Conservation (phyloP, 2,329 filamentous ascomycete species). For the Colletotrichum sidae region DNA sequence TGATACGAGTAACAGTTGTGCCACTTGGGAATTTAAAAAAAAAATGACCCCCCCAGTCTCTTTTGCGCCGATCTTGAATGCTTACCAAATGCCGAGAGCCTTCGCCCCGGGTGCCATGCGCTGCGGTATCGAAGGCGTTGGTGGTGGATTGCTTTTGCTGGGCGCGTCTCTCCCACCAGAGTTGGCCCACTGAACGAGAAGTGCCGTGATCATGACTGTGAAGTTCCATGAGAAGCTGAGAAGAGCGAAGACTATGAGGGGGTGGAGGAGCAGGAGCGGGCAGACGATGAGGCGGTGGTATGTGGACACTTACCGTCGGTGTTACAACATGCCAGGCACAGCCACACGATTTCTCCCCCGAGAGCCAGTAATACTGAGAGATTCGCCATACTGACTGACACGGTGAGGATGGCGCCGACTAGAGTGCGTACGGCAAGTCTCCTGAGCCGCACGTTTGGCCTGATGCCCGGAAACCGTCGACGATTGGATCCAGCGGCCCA, state of each 20-base stretch:
- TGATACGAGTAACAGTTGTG: too few relatives aligned
- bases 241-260: too few relatives aligned
- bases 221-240: background rate
- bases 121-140: too few relatives aligned
- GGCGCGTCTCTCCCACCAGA: background rate
- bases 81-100: too few relatives aligned
- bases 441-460: constrained; percentile 4
- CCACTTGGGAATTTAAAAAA: too few relatives aligned
- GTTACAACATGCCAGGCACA: constrained; percentile 26
- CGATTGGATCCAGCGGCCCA: background rate
- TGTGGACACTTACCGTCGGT: constrained; percentile 12
- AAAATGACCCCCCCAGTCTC: too few relatives aligned
- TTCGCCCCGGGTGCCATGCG: too few relatives aligned
- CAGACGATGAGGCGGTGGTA: background rate
- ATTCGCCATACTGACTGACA: constrained; percentile 7
- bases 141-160: too few relatives aligned
- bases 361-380: constrained; percentile 10
- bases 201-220: constrained; percentile 10
- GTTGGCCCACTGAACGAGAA: constrained; percentile 10
- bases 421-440: constrained; percentile 13
- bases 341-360: constrained; percentile 10
- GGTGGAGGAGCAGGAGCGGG: too few relatives aligned
- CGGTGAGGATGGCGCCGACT: background rate
- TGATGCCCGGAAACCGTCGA: background rate
- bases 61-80: too few relatives aligned